Conservation (phyloP, 78 protist species). For the Tieghemostelium lacteum region DNA sequence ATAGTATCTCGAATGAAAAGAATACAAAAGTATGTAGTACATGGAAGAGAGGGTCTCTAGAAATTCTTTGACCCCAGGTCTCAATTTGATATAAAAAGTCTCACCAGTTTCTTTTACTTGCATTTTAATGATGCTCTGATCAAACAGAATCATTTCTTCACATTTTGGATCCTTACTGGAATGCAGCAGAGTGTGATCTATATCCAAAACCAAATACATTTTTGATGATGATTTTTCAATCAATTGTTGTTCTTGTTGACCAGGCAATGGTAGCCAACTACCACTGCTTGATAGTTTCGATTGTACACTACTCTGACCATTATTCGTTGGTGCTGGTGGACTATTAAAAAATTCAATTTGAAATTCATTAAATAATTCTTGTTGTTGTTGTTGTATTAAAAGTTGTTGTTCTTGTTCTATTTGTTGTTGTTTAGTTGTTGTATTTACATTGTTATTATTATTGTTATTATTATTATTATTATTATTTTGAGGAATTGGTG, state of each 20-base stretch:
- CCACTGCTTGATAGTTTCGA: background rate
- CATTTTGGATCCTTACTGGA: slow-evolving; percentile 34
- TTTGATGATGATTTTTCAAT: slow-evolving; percentile 5
- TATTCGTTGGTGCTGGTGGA: too few species aligned
- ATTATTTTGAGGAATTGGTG: background rate
- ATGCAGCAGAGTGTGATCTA: slow-evolving; percentile 52
- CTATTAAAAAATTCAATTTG: too few species aligned
- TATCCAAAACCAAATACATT: slow-evolving; percentile 60
- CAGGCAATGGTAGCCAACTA: background rate
- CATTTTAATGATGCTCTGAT: background rate
- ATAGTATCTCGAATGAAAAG: slow-evolving; percentile 56
- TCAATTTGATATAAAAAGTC: slow-evolving; percentile 34
- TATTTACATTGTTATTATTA: slow-evolving; percentile 12
- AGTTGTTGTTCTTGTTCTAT: too few species aligned
- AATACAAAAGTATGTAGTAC: slow-evolving; percentile 34
- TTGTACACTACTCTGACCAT: background rate
- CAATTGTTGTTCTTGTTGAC: background rate
- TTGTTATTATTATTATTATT: slow-evolving; percentile 5
- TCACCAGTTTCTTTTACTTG: slow-evolving; percentile 6
- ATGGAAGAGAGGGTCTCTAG: slow-evolving; percentile 8
- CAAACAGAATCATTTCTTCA: slow-evolving; percentile 1
- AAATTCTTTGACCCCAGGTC: slow-evolving; percentile 47
- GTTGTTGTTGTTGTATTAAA: slow-evolving; percentile 51
- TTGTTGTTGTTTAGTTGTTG: too few species aligned
- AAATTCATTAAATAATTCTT: background rate